Evolutionary conservation across 257 asterid species (phyloP).

Genomic region (Echium plantagineum): DNA sequence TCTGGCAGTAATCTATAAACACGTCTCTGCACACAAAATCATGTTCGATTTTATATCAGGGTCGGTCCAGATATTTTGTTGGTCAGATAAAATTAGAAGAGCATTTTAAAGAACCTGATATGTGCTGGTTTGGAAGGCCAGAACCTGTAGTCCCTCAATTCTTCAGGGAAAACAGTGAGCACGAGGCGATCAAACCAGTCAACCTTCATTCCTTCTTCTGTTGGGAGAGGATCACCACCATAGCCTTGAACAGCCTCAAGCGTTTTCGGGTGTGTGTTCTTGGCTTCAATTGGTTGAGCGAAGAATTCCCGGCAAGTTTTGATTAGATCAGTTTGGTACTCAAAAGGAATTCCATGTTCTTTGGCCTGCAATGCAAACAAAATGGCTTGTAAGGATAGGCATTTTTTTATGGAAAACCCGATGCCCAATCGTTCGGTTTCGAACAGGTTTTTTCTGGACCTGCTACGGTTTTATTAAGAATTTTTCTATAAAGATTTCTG

Average conservation of each 20-base stretch:
- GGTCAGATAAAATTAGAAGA: no score
- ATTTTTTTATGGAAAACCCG: no score
- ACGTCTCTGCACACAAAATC: background rate
- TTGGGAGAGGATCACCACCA: background rate
- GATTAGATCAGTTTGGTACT: background rate
- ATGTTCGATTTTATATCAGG: no score
- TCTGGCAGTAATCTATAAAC: background rate
- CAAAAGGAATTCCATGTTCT: background rate
- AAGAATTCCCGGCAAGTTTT: background rate
- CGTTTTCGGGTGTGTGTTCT: background rate
- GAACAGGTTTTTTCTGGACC: no score
- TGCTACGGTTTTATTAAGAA: no score
- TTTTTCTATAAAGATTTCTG: no score
- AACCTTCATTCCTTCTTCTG: background rate
- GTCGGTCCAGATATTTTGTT: no score
- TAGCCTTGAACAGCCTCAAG: background rate
- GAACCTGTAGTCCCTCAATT: background rate
- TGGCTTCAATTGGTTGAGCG: background rate
- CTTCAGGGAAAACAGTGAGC: background rate
- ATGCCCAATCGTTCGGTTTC: no score
- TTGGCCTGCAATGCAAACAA: background rate
- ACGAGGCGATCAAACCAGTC: background rate
- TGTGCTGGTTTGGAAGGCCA: background rate
- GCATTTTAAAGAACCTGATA: background rate
- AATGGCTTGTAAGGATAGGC: background rate